These are phyloP conservation scores for Tanacetum coccineum DNA, from an alignment of 129 eudicot species.

Conservation along the genomic window DNA sequence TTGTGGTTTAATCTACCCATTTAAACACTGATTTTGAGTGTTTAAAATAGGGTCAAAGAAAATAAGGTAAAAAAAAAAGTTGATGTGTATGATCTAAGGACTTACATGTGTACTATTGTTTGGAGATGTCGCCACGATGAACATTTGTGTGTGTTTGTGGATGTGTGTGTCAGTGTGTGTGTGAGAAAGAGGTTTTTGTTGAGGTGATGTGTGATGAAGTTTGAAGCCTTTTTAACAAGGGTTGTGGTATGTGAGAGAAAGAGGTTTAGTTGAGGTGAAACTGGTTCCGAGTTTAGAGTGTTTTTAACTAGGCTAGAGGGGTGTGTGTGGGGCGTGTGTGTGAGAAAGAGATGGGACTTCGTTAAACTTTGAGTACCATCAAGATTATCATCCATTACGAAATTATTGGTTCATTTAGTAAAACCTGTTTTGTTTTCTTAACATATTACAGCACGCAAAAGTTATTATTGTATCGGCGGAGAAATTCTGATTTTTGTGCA, in stretches of 20 bases:
- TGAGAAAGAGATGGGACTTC: no score
- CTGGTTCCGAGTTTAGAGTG: no score
- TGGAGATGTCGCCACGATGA: constrained; percentile 24
- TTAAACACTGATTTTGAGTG: background rate
- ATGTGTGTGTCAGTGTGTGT: background rate
- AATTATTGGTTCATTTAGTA: no score
- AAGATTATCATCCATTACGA: no score
- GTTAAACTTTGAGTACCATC: no score
- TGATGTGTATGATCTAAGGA: constrained; percentile 13
- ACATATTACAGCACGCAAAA: no score
- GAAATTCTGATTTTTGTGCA: no score
- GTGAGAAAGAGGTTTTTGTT: constrained; percentile 10
- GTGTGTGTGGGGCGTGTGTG: no score
- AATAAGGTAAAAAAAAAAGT: background rate
- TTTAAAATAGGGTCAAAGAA: background rate
- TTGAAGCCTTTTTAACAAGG: constrained; percentile 19
- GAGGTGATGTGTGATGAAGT: constrained; percentile 14
- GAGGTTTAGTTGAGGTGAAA: no score
- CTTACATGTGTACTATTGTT: constrained; percentile 15
- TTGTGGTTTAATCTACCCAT: constrained; percentile 38
- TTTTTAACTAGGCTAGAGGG: no score
- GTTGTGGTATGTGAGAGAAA: background rate
- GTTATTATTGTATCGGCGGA: no score
- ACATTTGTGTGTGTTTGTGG: constrained; percentile 1
- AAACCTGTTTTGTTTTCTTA: no score